phyloP scores from a whole-genome alignment of 352 stramenopile species.

The Phytophthora sp. region DNA sequence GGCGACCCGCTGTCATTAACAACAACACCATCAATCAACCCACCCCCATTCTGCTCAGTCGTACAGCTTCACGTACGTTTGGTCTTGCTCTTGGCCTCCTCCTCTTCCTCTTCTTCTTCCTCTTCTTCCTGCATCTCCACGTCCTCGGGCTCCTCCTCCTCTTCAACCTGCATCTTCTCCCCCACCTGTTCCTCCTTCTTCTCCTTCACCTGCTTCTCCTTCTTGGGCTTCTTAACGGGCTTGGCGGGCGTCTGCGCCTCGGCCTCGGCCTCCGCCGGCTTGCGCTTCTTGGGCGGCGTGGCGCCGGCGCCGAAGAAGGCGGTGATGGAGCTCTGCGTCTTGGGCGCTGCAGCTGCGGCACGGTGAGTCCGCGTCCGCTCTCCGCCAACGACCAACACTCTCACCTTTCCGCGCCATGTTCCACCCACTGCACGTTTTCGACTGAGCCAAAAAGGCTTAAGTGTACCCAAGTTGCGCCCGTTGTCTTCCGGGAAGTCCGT shows the following conservation, averaged over 20 bases:
- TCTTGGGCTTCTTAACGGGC: conserved; percentile 28
- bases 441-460: conserved; percentile 7
- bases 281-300: conserved; percentile 34
- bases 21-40: background rate
- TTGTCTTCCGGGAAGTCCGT: no score
- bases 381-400: background rate
- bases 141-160: conserved; percentile 31
- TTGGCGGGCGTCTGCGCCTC: background rate
- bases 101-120: conserved; percentile 22
- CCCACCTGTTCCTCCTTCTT: conserved; percentile 1
- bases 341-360: conserved; percentile 8
- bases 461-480: background rate
- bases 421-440: background rate
- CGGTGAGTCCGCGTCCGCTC: background rate
- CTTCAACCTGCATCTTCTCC: conserved; percentile 3
- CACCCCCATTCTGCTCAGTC: background rate
- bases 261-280: conserved; percentile 22
- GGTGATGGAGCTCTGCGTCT: conserved; percentile 71
- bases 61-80: conserved; percentile 40
- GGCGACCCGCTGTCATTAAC: conserved; percentile 46
- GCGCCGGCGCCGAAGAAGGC: conserved; percentile 62
- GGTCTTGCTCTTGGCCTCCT: conserved; percentile 25
- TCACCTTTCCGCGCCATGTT: conserved; percentile 41
- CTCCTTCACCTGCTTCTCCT: conserved; percentile 12
- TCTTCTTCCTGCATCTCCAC: conserved; percentile 32